Percentiles rank a stretch among this genome's conserved stretches.
phyloP scores from a whole-genome alignment of 176 grass and related monocot species.

The Raddia distichophylla region DNA sequence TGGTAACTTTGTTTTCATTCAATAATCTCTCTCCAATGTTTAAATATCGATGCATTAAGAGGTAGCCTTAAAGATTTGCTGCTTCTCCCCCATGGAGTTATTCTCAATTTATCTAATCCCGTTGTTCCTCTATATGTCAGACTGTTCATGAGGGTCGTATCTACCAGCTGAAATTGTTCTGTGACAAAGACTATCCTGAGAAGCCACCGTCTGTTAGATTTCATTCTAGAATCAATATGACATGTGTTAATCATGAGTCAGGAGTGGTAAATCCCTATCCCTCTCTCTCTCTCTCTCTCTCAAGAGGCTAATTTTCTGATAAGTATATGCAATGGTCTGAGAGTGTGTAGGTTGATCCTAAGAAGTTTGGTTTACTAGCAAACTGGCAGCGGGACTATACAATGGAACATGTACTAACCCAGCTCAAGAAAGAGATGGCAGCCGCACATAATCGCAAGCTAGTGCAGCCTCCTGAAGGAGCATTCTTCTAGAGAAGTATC shows the following conservation, averaged over 20 bases:
- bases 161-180: slow-evolving; percentile 81
- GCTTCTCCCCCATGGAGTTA: neutral
- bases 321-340: neutral
- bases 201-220: slow-evolving; percentile 77
- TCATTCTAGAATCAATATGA: slow-evolving; percentile 81
- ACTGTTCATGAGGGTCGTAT: slow-evolving; percentile 89
- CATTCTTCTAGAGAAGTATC: slow-evolving; percentile 56
- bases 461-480: slow-evolving; percentile 79
- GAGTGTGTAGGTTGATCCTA: slow-evolving; percentile 69
- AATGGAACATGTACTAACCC: slow-evolving; percentile 74
- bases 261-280: slow-evolving; percentile 50
- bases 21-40: neutral
- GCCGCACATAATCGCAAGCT: slow-evolving; percentile 64
- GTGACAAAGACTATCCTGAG: slow-evolving; percentile 85
- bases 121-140: slow-evolving; percentile 34
- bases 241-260: slow-evolving; percentile 71
- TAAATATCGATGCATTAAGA: no score
- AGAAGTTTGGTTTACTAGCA: slow-evolving; percentile 64
- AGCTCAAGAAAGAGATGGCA: slow-evolving; percentile 84
- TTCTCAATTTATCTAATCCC: neutral
- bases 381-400: slow-evolving; percentile 79
- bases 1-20: no score
- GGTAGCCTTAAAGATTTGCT: no score
- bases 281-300: neutral
- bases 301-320: neutral